Evolutionary conservation across 306 rosid genomes (phyloP).

Genomic region (apple (Malus domestica)): ASM211411v1 NC_041793.1:32153501-32154000

Average conservation of each 20-base stretch:
- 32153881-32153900: neutral
- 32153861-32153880: neutral
- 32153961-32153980: neutral
- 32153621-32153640: slow-evolving; percentile 49
- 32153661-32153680: slow-evolving; percentile 80
- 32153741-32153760: neutral
- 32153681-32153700: slow-evolving; percentile 84
- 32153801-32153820: neutral
- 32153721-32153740: slow-evolving; percentile 2
- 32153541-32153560: slow-evolving; percentile 13
- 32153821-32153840: neutral
- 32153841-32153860: neutral
- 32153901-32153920: neutral
- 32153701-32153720: slow-evolving; percentile 85
- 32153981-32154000: neutral
- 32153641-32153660: slow-evolving; percentile 91
- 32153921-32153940: neutral
- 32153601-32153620: slow-evolving; percentile 23
- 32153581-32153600: slow-evolving; percentile 2
- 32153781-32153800: neutral
- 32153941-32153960: neutral
- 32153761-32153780: slow-evolving; percentile 2
- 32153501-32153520: slow-evolving; percentile 92
- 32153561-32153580: slow-evolving; percentile 9
- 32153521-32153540: slow-evolving; percentile 98